A percentile compares a stretch with the other conserved stretches of the same genome.
phyloP scores from a whole-genome alignment of 106 monocot species.

The Platanthera zijinensis region DNA sequence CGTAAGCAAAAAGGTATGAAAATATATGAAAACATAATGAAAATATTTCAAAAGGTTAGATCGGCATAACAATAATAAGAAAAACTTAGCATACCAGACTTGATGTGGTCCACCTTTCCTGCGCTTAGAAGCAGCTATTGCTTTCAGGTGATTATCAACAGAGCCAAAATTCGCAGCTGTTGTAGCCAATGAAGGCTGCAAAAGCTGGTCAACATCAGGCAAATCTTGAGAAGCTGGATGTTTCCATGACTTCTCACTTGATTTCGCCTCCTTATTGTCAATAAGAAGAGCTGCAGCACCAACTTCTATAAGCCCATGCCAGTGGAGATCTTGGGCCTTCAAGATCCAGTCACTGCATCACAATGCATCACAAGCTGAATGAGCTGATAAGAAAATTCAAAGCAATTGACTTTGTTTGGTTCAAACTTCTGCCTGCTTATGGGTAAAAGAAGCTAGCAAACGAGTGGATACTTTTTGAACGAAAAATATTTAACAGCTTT shows the following conservation, averaged over 20 bases:
- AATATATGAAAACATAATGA: background rate
- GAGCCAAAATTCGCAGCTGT: slow-evolving; percentile 49
- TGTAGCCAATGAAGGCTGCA: slow-evolving; percentile 60
- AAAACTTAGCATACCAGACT: slow-evolving; percentile 54
- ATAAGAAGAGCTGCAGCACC: slow-evolving; percentile 92
- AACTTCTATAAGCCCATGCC: slow-evolving; percentile 59
- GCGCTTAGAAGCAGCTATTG: slow-evolving; percentile 86
- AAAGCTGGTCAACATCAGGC: slow-evolving; percentile 56
- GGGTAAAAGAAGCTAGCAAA: no score
- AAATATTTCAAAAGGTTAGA: background rate
- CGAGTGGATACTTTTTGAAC: no score
- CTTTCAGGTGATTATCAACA: slow-evolving; percentile 68
- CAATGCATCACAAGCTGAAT: background rate
- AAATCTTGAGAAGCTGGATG: slow-evolving; percentile 35
- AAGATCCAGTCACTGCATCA: slow-evolving; percentile 23
- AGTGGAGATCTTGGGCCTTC: slow-evolving; percentile 32
- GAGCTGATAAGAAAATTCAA: slow-evolving; percentile 9
- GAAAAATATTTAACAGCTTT: background rate
- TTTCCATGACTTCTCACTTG: slow-evolving; percentile 36
- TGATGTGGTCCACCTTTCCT: slow-evolving; percentile 66
- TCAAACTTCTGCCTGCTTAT: no score
- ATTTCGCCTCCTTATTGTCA: slow-evolving; percentile 49
- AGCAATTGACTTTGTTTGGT: background rate
- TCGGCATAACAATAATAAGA: background rate
- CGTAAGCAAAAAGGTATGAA: background rate